These are phyloP conservation scores for Pseudogymnoascus sp. DNA, from an alignment of 2,329 filamentous ascomycete species.

Conservation along the genomic window DNA sequence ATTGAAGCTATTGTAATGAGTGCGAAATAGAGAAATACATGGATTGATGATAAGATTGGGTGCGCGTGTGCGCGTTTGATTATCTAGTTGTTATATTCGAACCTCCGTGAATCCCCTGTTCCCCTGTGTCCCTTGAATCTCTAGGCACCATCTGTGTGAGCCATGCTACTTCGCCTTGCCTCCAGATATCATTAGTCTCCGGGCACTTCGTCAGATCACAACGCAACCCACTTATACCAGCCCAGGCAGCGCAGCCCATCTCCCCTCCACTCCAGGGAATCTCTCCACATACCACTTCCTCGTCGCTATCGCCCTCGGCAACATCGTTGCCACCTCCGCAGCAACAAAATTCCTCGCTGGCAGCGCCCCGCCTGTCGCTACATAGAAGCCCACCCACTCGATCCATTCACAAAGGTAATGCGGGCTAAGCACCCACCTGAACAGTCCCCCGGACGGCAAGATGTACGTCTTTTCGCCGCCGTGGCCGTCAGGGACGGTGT, in stretches of 20 bases:
- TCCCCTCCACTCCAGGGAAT: constrained; percentile 71
- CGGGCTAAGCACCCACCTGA: constrained; percentile 74
- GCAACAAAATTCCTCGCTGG: constrained; percentile 75
- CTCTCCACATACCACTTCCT: constrained; percentile 77
- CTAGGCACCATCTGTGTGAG: background rate
- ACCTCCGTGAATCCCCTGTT: background rate
- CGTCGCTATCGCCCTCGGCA: constrained; percentile 74
- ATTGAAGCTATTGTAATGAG: constrained; percentile 64
- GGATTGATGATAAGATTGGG: background rate
- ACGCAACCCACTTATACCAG: constrained; percentile 17
- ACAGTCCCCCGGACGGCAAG: constrained; percentile 75
- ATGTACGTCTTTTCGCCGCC: constrained; percentile 75
- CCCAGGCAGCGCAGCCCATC: constrained; percentile 64
- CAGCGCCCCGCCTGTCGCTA: constrained; percentile 56
- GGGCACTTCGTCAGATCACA: background rate
- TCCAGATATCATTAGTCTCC: background rate
- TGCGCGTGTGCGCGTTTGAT: background rate
- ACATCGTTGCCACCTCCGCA: constrained; percentile 85
- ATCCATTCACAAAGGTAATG: constrained; percentile 97
- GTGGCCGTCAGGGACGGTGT: constrained; percentile 23
- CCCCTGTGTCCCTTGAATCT: background rate
- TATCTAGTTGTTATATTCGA: background rate
- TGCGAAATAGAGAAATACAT: constrained; percentile 16
- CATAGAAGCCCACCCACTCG: constrained; percentile 86
- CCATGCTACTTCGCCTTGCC: too few relatives aligned